These are phyloP conservation scores for Amanita fuliginea DNA, from an alignment of 768 basidiomycete genomes.

Conservation along the genomic window DNA sequence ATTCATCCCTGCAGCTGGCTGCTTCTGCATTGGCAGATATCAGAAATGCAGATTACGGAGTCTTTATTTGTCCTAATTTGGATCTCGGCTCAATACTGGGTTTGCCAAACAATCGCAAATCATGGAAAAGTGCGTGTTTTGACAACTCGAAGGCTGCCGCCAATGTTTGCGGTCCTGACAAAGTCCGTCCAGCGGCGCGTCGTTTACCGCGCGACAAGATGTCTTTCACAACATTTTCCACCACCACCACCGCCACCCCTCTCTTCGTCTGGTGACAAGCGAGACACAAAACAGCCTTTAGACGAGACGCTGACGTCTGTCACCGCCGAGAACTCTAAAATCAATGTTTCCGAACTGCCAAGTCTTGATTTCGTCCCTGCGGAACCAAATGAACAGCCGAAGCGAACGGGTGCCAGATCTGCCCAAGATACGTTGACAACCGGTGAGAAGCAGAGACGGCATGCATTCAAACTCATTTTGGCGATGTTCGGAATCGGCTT, in stretches of 20 bases:
- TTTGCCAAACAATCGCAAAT: not conserved
- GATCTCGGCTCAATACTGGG: not conserved
- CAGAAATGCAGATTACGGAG: not conserved
- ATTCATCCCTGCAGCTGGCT: not conserved
- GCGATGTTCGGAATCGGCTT: constrained; percentile 45
- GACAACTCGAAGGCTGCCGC: constrained; percentile 5
- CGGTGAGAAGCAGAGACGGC: constrained; percentile 59
- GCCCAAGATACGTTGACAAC: constrained; percentile 71
- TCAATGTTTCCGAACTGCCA: constrained; percentile 19
- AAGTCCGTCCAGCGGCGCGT: constrained; percentile 24
- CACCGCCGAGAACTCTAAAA: not conserved
- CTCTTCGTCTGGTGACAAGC: not conserved
- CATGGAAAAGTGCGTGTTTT: not conserved
- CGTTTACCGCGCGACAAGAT: constrained; percentile 21
- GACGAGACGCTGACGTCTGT: not conserved
- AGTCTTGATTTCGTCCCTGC: constrained; percentile 59
- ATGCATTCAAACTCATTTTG: constrained; percentile 43
- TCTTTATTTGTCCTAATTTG: not conserved
- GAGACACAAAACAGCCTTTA: not conserved
- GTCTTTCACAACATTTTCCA: constrained; percentile 21
- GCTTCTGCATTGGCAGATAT: no score
- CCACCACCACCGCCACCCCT: constrained; percentile 12
- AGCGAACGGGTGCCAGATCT: constrained; percentile 67
- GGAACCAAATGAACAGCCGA: constrained; percentile 26
- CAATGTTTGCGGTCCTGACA: constrained; percentile 15